Conservation (phyloP, 2,329 filamentous ascomycete genomes). For the Aureobasidium sp. region DNA sequence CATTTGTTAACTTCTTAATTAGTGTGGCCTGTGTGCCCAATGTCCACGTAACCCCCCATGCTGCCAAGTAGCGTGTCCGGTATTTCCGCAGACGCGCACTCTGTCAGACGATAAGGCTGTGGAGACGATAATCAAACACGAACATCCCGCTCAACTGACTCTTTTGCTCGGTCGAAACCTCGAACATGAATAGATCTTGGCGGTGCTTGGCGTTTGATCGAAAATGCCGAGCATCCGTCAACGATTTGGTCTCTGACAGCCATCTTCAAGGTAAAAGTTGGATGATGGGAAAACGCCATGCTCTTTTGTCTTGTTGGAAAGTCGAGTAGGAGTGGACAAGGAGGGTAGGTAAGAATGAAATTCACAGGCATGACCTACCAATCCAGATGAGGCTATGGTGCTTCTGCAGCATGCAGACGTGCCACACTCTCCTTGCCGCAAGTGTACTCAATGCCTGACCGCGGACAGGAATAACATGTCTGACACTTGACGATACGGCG, state of each 20-base stretch:
- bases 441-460: not conserved
- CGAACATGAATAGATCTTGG: not conserved
- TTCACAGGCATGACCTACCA: not conserved
- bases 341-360: not conserved
- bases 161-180: not conserved
- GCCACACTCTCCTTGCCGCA: not conserved
- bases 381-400: not conserved
- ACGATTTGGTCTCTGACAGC: not conserved
- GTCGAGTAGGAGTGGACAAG: not conserved
- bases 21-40: not conserved
- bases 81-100: not conserved
- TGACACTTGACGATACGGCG: no score
- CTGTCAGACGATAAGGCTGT: not conserved
- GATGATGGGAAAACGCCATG: not conserved
- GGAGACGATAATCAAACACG: not conserved
- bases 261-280: not conserved
- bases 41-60: conserved; percentile 7
- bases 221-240: not conserved
- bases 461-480: not conserved
- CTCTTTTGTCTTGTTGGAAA: not conserved
- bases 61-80: not conserved
- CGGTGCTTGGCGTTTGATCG: not conserved
- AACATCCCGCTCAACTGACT: not conserved
- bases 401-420: not conserved
- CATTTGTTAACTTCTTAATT: not conserved